Evolutionary conservation across 352 stramenopile species (phyloP), one percentile per base, ranked within the genome.

Genomic region (Elongisporangium anandrum): DNA sequence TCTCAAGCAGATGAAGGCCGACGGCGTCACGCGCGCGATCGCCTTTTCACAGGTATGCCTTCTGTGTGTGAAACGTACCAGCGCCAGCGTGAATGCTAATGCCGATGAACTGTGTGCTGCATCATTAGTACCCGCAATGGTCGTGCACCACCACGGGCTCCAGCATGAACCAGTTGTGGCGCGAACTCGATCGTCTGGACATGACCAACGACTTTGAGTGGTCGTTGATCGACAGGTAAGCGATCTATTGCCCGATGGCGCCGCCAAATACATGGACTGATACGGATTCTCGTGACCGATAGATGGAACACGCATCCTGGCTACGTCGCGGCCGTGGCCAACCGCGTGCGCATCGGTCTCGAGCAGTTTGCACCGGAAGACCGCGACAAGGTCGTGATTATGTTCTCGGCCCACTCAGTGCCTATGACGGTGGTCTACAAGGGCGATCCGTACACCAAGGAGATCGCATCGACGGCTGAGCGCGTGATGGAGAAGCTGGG

Each of bases 91-190:
- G 29, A 13, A 15, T 41, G 29, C 29, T 15, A 15, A 41, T 41
- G 29, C 5, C 13, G 7, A 34, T 34, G 24, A 34, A 7, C n/a
- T n/a, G n/a, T n/a, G n/a, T n/a, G n/a, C n/a, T n/a, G 29, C 9
- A 41, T 41, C 29, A 41, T 41, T 29, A 90, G 64, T 99, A 99
- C 75, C 97, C 97, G 24, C 97, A 99, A 81, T 99, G 98, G 77
- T 98, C 87, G 29, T 99, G 98, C 72, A 98, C 95, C 38, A 99
- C 97, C 8, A 95, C 92, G 12, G 97, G 97, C 20, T 98, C 91
- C 20, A 98, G 91, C 59, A 87, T 99, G 68, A 96, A 96, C 71
- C 79, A 96, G 15, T 67, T 96, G 50, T 96, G 87, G 88, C 73
- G 87, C 8, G 83, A 95, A 51, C 60, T 95, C 4, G 73, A 88